A percentile compares a stretch with the other conserved stretches of the same genome.
Evolutionary conservation across 331 rosid species (phyloP).

Genomic region (Dryas integrifolia): DNA sequence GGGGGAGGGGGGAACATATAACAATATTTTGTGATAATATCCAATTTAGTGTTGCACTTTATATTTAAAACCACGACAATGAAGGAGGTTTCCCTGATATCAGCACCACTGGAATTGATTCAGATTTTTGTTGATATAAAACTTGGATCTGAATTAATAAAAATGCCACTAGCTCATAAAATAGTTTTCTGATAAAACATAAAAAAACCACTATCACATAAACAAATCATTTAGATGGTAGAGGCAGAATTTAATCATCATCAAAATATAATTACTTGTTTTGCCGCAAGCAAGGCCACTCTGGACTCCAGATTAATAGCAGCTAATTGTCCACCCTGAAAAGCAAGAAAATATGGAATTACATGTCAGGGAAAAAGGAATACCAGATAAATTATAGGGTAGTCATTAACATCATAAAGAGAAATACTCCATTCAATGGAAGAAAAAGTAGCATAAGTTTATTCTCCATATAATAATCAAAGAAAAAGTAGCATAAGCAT

Average conservation of each 20-base stretch:
- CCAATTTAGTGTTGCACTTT: no score
- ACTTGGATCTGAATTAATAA: background rate
- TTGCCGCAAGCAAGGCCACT: slow-evolving; percentile 89
- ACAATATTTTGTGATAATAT: background rate
- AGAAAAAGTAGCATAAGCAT: background rate
- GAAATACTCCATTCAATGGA: background rate
- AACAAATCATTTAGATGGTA: background rate
- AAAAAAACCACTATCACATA: background rate
- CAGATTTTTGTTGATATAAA: background rate
- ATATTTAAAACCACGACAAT: background rate
- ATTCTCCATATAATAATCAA: background rate
- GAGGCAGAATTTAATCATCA: slow-evolving; percentile 3
- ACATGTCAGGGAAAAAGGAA: slow-evolving; percentile 13
- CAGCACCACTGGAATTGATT: background rate
- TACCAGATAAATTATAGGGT: background rate
- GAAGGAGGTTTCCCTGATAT: background rate
- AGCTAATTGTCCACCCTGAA: slow-evolving; percentile 86
- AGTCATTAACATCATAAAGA: background rate
- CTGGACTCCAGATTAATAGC: slow-evolving; percentile 74
- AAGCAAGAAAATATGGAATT: slow-evolving; percentile 28
- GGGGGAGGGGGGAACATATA: background rate
- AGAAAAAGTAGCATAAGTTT: slow-evolving; percentile 4
- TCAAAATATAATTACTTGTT: slow-evolving; percentile 47
- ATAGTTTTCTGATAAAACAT: background rate
- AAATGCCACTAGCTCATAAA: slow-evolving; percentile 11